A percentile compares a stretch with the other conserved stretches of the same genome.
Evolutionary conservation across 1,284 basidiomycete species (phyloP).

Genomic region (Cerrena zonata): DNA sequence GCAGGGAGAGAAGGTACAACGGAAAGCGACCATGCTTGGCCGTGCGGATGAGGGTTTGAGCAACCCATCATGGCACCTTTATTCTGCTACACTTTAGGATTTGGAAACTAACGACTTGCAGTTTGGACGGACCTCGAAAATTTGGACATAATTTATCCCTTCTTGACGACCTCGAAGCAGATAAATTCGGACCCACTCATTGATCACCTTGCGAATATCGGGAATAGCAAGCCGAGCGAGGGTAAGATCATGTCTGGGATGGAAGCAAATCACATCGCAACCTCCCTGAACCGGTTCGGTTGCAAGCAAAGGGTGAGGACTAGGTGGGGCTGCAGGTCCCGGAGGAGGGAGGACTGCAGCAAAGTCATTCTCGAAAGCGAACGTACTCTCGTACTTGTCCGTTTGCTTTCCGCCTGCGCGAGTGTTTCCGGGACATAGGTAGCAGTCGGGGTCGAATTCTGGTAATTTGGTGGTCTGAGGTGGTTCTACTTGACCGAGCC

Average conservation of each 20-base stretch:
- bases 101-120: too few relatives aligned
- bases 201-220: constrained; percentile 69
- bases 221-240: constrained; percentile 63
- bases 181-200: constrained; percentile 75
- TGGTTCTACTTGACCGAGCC: constrained; percentile 79
- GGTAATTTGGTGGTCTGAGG: constrained; percentile 53
- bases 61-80: constrained; percentile 96
- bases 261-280: constrained; percentile 89
- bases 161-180: constrained; percentile 53
- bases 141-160: constrained; percentile 78
- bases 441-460: constrained; percentile 75
- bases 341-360: constrained; percentile 72
- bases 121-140: constrained; percentile 66
- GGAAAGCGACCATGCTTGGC: constrained; percentile 85
- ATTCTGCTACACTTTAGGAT: constrained; percentile 50
- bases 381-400: constrained; percentile 65
- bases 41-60: constrained; percentile 93
- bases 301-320: constrained; percentile 61
- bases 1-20: constrained; percentile 68
- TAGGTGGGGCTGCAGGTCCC: constrained; percentile 38
- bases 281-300: constrained; percentile 73
- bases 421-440: constrained; percentile 85
- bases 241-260: constrained; percentile 87
- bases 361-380: constrained; percentile 81
- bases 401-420: constrained; percentile 76